Conservation (phyloP, 306 rosid species). For the Vachellia pachyceras region DNA sequence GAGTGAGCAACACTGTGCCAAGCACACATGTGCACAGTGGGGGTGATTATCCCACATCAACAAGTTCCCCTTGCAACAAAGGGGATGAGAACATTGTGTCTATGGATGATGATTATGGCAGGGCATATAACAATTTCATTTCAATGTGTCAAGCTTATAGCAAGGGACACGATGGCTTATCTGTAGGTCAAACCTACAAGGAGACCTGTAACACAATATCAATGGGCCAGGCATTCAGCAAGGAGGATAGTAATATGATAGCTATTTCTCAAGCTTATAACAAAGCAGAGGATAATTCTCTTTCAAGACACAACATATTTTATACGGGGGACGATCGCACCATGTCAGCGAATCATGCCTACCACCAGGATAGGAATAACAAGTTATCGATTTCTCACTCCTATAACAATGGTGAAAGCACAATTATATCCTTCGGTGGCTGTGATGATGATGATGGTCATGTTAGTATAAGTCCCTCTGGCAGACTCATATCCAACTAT, state of each 20-base stretch:
- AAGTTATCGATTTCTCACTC: slow-evolving; percentile 42
- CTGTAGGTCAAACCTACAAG: slow-evolving; percentile 56
- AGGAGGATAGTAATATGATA: slow-evolving; percentile 47
- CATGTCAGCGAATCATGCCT: slow-evolving; percentile 42
- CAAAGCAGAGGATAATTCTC: slow-evolving; percentile 45
- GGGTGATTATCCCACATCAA: slow-evolving; percentile 47
- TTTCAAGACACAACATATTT: slow-evolving; percentile 52
- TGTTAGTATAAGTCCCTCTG: slow-evolving; percentile 33
- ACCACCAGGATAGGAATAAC: slow-evolving; percentile 36
- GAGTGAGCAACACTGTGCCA: slow-evolving; percentile 39
- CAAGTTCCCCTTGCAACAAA: slow-evolving; percentile 52
- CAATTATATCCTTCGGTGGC: slow-evolving; percentile 69
- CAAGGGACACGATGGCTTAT: slow-evolving; percentile 43
- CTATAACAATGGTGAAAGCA: slow-evolving; percentile 52
- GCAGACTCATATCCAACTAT: slow-evolving; percentile 44
- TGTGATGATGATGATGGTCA: slow-evolving; percentile 35
- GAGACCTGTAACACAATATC: slow-evolving; percentile 46
- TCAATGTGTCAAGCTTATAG: slow-evolving; percentile 58
- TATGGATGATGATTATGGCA: slow-evolving; percentile 47
- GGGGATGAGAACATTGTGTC: slow-evolving; percentile 48
- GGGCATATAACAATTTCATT: slow-evolving; percentile 54
- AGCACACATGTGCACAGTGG: slow-evolving; percentile 42
- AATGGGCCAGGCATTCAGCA: slow-evolving; percentile 44
- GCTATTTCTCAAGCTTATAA: slow-evolving; percentile 60
- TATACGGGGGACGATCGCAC: slow-evolving; percentile 45